Percentiles rank a stretch among this genome's conserved stretches.
Evolutionary conservation across 176 grass and related monocot genomes (phyloP).

Genomic region (Alloteropsis semialata): DNA sequence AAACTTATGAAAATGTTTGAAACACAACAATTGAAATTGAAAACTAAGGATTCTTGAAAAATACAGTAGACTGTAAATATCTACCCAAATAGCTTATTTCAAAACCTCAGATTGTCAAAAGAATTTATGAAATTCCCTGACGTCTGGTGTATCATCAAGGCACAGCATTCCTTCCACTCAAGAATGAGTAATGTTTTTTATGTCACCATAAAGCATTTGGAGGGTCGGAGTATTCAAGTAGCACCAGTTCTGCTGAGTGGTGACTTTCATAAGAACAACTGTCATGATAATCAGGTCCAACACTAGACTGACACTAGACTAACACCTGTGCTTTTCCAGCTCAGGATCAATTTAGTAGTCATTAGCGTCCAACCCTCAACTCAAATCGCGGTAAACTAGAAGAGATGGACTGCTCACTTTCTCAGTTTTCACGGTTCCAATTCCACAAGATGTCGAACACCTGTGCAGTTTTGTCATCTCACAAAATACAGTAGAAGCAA

Average conservation of each 20-base stretch:
- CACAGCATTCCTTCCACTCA: neutral
- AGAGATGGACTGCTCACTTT: too few relatives aligned
- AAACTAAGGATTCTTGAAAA: too few relatives aligned
- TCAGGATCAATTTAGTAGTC: too few relatives aligned
- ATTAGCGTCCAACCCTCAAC: too few relatives aligned
- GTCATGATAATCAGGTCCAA: neutral
- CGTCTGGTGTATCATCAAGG: neutral
- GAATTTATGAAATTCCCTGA: neutral
- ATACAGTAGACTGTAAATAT: too few relatives aligned
- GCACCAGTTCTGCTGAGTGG: neutral
- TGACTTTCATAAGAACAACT: neutral
- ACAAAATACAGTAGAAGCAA: neutral
- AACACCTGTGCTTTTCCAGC: neutral
- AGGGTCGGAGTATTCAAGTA: neutral
- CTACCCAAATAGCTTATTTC: too few relatives aligned
- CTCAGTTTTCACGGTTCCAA: neutral
- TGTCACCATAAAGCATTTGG: neutral
- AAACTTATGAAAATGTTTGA: too few relatives aligned
- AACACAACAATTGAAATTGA: too few relatives aligned
- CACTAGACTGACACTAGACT: neutral
- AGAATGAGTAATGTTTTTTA: neutral
- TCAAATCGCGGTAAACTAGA: neutral
- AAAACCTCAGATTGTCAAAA: too few relatives aligned
- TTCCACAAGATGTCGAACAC: too few relatives aligned
- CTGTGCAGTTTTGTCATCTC: neutral